A percentile compares a stretch with the other conserved stretches of the same genome.
Evolutionary conservation across 1,284 basidiomycete genomes (phyloP).

Genomic region (Ustilago nuda): DNA sequence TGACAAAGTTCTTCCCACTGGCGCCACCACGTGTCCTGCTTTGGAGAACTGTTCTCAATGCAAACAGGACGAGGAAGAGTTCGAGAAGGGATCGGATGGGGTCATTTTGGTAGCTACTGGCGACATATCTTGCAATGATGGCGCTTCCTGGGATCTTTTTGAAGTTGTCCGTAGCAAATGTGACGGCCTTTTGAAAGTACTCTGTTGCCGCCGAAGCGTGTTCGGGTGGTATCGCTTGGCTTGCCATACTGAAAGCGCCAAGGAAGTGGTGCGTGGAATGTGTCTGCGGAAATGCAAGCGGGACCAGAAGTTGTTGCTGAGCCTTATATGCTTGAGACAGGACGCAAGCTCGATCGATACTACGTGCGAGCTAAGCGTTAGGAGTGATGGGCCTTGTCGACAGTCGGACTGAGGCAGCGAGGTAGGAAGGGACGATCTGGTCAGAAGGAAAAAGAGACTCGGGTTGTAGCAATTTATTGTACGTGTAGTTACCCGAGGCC

Average conservation of each 20-base stretch:
- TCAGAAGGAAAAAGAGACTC: background rate
- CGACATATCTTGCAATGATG: constrained; percentile 89
- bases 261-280: background rate
- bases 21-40: constrained; percentile 87
- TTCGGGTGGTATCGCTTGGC: constrained; percentile 24
- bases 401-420: background rate
- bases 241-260: constrained; percentile 11
- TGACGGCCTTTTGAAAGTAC: constrained; percentile 28
- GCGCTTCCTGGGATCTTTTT: constrained; percentile 82
- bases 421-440: background rate
- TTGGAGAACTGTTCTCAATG: constrained; percentile 85
- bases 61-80: constrained; percentile 85
- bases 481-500: background rate
- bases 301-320: background rate
- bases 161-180: constrained; percentile 50
- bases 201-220: constrained; percentile 26
- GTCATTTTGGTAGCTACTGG: constrained; percentile 78
- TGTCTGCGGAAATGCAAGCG: background rate
- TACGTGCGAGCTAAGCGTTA: background rate
- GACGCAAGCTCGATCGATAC: background rate
- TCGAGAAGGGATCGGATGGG: constrained; percentile 92
- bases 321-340: background rate
- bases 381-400: background rate
- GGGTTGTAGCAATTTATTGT: background rate
- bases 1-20: constrained; percentile 86